Conservation (phyloP, 2,329 filamentous ascomycete species). For the Venturia oleaginea region DNA sequence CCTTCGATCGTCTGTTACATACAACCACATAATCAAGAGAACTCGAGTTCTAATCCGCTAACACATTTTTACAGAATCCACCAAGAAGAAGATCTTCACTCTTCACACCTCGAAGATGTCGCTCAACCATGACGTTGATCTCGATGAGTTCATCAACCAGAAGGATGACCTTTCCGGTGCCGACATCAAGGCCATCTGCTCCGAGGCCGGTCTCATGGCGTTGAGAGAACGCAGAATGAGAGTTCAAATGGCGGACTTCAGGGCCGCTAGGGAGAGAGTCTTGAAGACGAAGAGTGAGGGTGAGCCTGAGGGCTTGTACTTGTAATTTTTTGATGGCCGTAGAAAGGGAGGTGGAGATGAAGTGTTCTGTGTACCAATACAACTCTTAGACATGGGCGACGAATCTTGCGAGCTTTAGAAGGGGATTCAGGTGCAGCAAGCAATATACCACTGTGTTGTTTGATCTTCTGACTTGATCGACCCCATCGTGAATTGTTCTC, state of each 20-base stretch:
- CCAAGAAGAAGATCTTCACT: slow-evolving; percentile 94
- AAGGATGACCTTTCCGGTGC: slow-evolving; percentile 97
- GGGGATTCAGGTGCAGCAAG: neutral
- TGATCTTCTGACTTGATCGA: neutral
- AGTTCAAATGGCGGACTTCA: slow-evolving; percentile 98
- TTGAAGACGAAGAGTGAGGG: slow-evolving; percentile 98
- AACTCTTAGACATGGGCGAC: neutral
- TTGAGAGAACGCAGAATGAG: slow-evolving; percentile 92
- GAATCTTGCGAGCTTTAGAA: neutral
- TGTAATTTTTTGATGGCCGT: slow-evolving; percentile 48
- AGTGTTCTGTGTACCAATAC: neutral
- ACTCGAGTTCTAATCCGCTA: slow-evolving; percentile 30
- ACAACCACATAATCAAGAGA: neutral
- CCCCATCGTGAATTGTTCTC: too few species aligned
- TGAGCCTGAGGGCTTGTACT: slow-evolving; percentile 94
- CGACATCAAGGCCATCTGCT: slow-evolving; percentile 98
- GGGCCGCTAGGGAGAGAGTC: slow-evolving; percentile 83
- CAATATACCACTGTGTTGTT: neutral
- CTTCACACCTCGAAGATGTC: slow-evolving; percentile 99
- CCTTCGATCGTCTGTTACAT: neutral
- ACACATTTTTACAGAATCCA: slow-evolving; percentile 68
- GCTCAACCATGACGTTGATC: slow-evolving; percentile 88
- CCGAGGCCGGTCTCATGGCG: slow-evolving; percentile 89
- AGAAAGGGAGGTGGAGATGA: neutral
- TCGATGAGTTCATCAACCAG: slow-evolving; percentile 96